Base-by-base conservation (phyloP, 495 filamentous ascomycete genomes). In the Sphaerosporella brunnea region DNA sequence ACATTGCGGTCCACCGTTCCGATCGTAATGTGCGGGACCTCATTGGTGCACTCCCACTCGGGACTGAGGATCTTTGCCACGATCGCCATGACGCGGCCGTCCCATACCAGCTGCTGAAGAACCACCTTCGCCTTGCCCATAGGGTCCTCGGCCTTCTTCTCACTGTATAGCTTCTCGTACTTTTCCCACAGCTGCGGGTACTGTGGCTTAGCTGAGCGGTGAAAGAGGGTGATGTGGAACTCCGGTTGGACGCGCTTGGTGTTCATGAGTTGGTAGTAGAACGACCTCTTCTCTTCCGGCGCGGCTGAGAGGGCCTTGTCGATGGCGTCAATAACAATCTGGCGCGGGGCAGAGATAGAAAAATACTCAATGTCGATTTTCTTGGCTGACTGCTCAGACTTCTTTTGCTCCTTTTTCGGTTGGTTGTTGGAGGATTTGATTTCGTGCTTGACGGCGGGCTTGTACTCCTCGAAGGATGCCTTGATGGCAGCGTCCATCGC, bases 141-240 rank as follows among this genome's bases (percentile, higher is more conserved):
- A 46, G 56, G 66, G 47, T 69, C 54, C 15, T 51, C 59, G 49
- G 62, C 59, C 61, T 64, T 44, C 24, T 48, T 41, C 13, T 68
- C 57, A 5, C 67, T 64, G 53, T 75, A 69, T 2, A 73, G 61
- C 15, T 63, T 56, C 10, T 51, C 59, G 53, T 90, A 84, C 4
- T 65, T 64, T 32, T 77, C 61, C 90, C 90, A 97, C 13, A 84
- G 63, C 1, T 77, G 73, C 0, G 75, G 69, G 50, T 74, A 59
- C 34, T 75, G 61, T 36, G 67, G 65, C 19, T 77, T 63, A 1
- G 64, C 63, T 8, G 78, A 75, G 39, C 76, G 79, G 63, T 97
- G 90, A 60, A 93, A 84, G 11, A 97, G 73, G 0, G 90, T 97
- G 47, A 96, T 80, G 63, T 97, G 90, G 65, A 95, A 96, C n/a